phyloP scores from a whole-genome alignment of 305 asterid species.

The Fraxinus velutina region DNA sequence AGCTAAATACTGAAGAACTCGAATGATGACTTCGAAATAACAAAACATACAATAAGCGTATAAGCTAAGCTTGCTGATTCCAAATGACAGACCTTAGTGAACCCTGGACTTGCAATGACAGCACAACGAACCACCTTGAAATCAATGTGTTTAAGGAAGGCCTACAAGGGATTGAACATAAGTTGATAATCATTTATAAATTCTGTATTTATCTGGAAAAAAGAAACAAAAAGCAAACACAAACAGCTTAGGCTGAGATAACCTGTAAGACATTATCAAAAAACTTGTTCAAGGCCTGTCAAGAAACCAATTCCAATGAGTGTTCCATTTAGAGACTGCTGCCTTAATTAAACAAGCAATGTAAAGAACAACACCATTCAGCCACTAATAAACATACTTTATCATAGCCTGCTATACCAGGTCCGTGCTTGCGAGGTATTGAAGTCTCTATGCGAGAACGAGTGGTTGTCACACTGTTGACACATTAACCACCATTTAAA shows the following conservation, averaged over 20 bases:
- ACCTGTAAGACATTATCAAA: constrained; percentile 83
- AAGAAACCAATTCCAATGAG: constrained; percentile 20
- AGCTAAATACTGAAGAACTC: background rate
- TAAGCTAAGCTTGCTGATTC: background rate
- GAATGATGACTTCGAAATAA: background rate
- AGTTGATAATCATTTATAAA: constrained; percentile 16
- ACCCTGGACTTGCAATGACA: constrained; percentile 98
- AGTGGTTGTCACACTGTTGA: constrained; percentile 70
- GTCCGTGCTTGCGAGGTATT: constrained; percentile 98
- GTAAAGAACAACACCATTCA: background rate
- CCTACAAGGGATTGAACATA: constrained; percentile 47
- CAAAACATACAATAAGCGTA: background rate
- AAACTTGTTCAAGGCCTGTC: constrained; percentile 85
- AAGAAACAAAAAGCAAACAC: constrained; percentile 12
- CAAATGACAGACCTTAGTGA: constrained; percentile 68
- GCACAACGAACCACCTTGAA: constrained; percentile 92
- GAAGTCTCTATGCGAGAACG: constrained; percentile 89
- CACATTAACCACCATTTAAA: constrained; percentile 24
- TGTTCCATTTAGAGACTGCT: constrained; percentile 13
- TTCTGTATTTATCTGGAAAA: constrained; percentile 13
- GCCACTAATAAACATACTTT: constrained; percentile 48
- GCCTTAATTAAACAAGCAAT: background rate
- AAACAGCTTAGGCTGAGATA: constrained; percentile 16
- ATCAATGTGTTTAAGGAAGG: constrained; percentile 74
- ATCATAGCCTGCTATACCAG: constrained; percentile 92